Evolutionary conservation across 805 yeast species (phyloP), one percentile per base, ranked within the genome.

Genomic region (Kazachstania africana): DNA sequence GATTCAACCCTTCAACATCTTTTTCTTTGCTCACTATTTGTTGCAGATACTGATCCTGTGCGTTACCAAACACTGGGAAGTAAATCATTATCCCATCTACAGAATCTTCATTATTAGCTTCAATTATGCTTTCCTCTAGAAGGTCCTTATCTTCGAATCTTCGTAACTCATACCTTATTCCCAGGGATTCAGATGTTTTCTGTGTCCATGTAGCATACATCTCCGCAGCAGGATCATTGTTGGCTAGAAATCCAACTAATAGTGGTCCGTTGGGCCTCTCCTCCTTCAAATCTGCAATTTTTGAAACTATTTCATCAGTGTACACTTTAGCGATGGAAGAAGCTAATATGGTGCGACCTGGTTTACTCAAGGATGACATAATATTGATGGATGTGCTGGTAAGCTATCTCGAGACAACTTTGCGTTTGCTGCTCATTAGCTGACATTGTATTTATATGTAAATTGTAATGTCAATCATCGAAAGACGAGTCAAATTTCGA

Each of bases 161-260:
- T 19, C 80, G 59, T 40, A 91, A 61, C 52, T 85, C 88, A 55
- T 83, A 91, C 22, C 70, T 62, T 60, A 91, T 85, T 0, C 98
- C 98, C 36, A 85, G 60, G 14, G 81, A 75, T 48, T 74, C 78
- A 43, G 91, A 74, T 1, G 97, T 88, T 52, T 84, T 87, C 18
- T 79, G 81, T 0, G 98, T 88, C 95, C 96, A 91, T 30, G 75
- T 76, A 29, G 98, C 97, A 55, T 91, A 91, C 80, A 80, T 80
- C 48, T 70, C 70, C 5, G 95, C 97, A 9, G 97, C 95, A 2
- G 96, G 97, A 47, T 91, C 98, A 12, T 68, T 65, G 55, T 91
- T 91, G 12, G 96, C 96, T 26, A 91, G 63, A 38, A 91, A 74
- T 0, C 98, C 98, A 21, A 88, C 96, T 24, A 91, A 62, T 42